These are phyloP conservation scores for Calocera viscosa DNA, from an alignment of 768 basidiomycete species.

Conservation along the genomic window DNA sequence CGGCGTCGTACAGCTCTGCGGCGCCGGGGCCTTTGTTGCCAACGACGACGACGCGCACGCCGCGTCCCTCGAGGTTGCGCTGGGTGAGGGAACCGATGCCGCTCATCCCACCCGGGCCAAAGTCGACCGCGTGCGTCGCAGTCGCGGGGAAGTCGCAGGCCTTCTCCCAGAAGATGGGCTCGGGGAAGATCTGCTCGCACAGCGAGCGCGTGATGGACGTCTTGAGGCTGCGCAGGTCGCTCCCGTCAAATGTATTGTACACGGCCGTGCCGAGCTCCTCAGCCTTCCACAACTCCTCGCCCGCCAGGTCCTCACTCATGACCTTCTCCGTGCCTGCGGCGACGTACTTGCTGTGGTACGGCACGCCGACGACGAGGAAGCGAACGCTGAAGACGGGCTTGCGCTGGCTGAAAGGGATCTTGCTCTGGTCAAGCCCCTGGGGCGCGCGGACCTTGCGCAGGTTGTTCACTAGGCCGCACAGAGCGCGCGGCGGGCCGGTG, in stretches of 20 bases:
- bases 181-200: constrained; percentile 86
- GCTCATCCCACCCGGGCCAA: constrained; percentile 87
- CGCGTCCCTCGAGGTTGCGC: constrained; percentile 83
- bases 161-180: constrained; percentile 83
- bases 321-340: constrained; percentile 60
- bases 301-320: constrained; percentile 57
- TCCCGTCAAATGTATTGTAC: constrained; percentile 87
- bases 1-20: constrained; percentile 66
- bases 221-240: constrained; percentile 57
- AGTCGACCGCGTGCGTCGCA: constrained; percentile 91
- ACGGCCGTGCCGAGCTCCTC: constrained; percentile 69
- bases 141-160: constrained; percentile 81
- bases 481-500: constrained; percentile 76
- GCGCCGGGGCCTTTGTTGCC: constrained; percentile 86
- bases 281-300: constrained; percentile 63
- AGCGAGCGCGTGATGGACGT: constrained; percentile 74
- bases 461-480: constrained; percentile 89
- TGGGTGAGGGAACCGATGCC: constrained; percentile 88
- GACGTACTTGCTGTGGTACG: constrained; percentile 88
- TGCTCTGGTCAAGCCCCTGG: constrained; percentile 81
- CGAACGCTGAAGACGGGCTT: constrained; percentile 86
- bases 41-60: constrained; percentile 76
- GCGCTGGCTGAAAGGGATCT: constrained; percentile 84
- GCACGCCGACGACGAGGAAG: constrained; percentile 90
- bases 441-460: constrained; percentile 83